Conservation (phyloP, 345 rosid genomes). For the Psidium guajava region DNA sequence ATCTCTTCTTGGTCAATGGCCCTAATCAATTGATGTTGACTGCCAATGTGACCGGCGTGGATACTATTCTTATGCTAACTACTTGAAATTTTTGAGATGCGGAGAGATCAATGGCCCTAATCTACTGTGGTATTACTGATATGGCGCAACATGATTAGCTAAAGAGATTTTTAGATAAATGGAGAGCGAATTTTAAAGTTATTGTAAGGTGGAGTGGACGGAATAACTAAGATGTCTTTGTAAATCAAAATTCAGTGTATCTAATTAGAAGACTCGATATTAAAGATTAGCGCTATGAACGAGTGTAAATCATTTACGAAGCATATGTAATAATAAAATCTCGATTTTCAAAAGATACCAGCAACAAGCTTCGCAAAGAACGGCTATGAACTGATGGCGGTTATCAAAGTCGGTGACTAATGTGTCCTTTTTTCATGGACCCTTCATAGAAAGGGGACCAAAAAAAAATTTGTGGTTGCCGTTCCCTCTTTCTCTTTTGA, state of each 20-base stretch:
- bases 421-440: not conserved
- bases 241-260: not conserved
- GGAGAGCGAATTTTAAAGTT: no score
- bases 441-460: not conserved
- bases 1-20: not conserved
- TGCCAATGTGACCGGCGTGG: not conserved
- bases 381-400: not conserved
- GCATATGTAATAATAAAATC: not conserved
- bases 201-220: no score
- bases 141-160: not conserved
- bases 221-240: no score
- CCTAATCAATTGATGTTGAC: not conserved
- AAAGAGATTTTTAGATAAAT: not conserved
- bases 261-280: accelerated
- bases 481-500: no score
- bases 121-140: not conserved
- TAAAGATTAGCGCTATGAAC: not conserved
- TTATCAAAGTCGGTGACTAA: not conserved
- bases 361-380: not conserved
- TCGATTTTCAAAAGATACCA: not conserved
- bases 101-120: not conserved
- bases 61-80: not conserved
- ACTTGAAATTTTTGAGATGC: not conserved
- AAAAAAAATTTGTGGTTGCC: not conserved
- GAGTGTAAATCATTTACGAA: not conserved